Percentiles rank a stretch among this genome's conserved stretches.
These are phyloP conservation scores for Verticillium albo-atrum DNA, from an alignment of 2,329 filamentous ascomycete genomes.

Conservation along the genomic window DNA sequence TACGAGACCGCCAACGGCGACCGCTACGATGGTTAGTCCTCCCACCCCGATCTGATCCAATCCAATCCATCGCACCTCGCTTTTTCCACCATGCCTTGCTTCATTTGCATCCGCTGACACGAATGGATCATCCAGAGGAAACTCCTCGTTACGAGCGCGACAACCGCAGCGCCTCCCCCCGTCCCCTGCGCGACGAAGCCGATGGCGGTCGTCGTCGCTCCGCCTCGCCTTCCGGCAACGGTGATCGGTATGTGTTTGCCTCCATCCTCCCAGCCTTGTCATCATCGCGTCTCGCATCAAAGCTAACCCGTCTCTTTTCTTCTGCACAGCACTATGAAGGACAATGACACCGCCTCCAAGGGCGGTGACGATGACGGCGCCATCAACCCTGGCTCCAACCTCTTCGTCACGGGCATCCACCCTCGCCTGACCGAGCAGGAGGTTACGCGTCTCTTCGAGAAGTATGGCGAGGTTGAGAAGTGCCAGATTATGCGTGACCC, in stretches of 20 bases:
- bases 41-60: slow-evolving; percentile 1
- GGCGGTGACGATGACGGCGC: slow-evolving; percentile 67
- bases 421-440: slow-evolving; percentile 86
- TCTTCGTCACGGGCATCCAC: slow-evolving; percentile 98
- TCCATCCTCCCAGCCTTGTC: background rate
- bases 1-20: slow-evolving; percentile 65
- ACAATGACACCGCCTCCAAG: slow-evolving; percentile 46
- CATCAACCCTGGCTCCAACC: slow-evolving; percentile 91
- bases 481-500: slow-evolving; percentile 99
- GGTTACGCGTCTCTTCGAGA: slow-evolving; percentile 93
- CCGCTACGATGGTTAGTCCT: slow-evolving; percentile 57
- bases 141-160: slow-evolving; percentile 62
- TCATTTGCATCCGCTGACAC: slow-evolving; percentile 9
- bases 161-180: slow-evolving; percentile 62
- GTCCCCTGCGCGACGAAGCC: slow-evolving; percentile 55
- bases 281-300: background rate
- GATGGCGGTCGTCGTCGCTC: slow-evolving; percentile 58
- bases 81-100: background rate
- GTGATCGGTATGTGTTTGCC: slow-evolving; percentile 40
- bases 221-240: slow-evolving; percentile 53
- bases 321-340: background rate
- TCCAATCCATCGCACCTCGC: background rate
- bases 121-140: slow-evolving; percentile 44
- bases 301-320: background rate
- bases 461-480: slow-evolving; percentile 97